Evolutionary conservation across 2,329 filamentous ascomycete species (phyloP), one percentile per base, ranked within the genome.

Genomic region (Blastomyces parvus): DNA sequence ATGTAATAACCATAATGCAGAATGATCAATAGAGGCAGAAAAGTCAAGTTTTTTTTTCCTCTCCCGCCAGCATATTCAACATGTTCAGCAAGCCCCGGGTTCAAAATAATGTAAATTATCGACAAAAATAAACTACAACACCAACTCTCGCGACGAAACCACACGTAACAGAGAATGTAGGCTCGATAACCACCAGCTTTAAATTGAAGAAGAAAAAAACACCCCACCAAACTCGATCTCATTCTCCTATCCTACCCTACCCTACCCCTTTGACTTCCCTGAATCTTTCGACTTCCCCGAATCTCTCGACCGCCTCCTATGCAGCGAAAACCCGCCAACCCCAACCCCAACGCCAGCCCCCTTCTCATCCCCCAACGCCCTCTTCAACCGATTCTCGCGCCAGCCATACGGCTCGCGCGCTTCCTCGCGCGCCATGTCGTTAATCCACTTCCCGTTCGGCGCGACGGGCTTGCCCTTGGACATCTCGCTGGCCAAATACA

Each of bases 401-500:
- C 82, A 77, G 25, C 70, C 65, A 70, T 89, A 89, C 0, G 83
- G 81, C 65, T 82, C 74, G 0, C 82, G 83, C 0, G 87, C 86
- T 69, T 85, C 83, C 64, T 86, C 82, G 53, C 87, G 82, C 2
- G 88, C 88, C 81, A 91, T 79, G 72, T 92, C 88, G 69, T 89
- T 89, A 64, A 91, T 83, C 88, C 88, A 91, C 61, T 76, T 79
- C 65, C 82, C 84, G 57, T 86, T 77, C 0, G 87, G 87, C 64
- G 80, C 77, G 27, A 90, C 67, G 61, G 76, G 74, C 68, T 84
- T 78, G 1, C 83, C 83, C 68, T 86, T 83, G 27, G 81, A 78
- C 73, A 88, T 81, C 71, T 84, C 85, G 68, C 85, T 83, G 0
- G 87, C 88, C n/a, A 94, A 79, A 72, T 90, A 93, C 72, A 90